Evolutionary conservation across 768 basidiomycete genomes (phyloP), one percentile per base, ranked within the genome.

Genomic region (Kwoniella mangroviensis): DNA sequence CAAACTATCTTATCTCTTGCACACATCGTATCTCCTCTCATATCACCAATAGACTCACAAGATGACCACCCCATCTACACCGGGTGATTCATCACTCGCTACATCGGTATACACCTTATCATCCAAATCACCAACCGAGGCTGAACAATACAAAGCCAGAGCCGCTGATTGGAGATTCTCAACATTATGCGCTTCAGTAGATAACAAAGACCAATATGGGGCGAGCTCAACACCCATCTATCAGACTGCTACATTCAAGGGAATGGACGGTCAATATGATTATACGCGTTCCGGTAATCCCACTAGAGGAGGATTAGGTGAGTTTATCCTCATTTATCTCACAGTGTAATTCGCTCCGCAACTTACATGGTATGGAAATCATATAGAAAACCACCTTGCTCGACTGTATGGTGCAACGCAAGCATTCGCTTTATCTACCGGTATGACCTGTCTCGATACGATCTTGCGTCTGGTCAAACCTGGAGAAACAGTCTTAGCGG

Each of bases 171-270:
- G 81, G 81, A 67, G 78, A 10, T 82, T 82, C 70, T 80, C 79
- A 26, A 82, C 81, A 19, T 61, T 82, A 17, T 80, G 79, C 63
- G 82, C 82, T 13, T 76, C 81, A 65, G 81, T 84, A 12, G 79
- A 82, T 28, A 91, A 90, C 84, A 95, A 96, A 83, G 96, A 99
- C 84, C 96, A 98, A 85, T 91, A 94, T 82, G 94, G 94, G 21
- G 90, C 92, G 69, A 93, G 92, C 75, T 91, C 91, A 7, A 93
- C 98, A 1, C 97, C 97, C 22, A 98, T 99, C 84, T 99, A 98
- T 84, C 97, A 98, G 85, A 91, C 94, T 1, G 89, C 97, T 9
- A 99, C 97, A 0, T 98, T 99, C 89, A 98, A 98, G 85, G 97
- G 96, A 56, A 85, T 96, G 53, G 87, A 86, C 19, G 92, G 91